These are phyloP conservation scores for Exserohilum turcica DNA, from an alignment of 2,329 filamentous ascomycete species.

Conservation along the genomic window DNA sequence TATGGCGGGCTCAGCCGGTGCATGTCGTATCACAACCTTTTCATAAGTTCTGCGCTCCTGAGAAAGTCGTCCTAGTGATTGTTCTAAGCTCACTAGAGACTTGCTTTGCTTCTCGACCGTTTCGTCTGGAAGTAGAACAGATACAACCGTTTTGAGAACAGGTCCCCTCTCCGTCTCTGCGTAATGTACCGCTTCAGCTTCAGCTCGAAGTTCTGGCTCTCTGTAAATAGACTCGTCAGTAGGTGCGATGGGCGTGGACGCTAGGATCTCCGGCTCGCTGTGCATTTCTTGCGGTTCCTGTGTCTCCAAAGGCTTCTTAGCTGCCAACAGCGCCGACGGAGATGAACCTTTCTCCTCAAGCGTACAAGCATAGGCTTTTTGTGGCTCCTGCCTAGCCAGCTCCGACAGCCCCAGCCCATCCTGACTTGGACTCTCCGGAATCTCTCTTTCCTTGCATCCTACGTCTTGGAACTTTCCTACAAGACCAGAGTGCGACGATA, in stretches of 20 bases:
- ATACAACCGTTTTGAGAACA: slow-evolving; percentile 1
- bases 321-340: slow-evolving; percentile 3
- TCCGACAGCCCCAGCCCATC: slow-evolving; percentile 5
- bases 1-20: not conserved
- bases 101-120: slow-evolving; percentile 2
- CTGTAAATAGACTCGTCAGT: not conserved
- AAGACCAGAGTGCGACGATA: not conserved
- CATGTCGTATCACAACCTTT: slow-evolving; percentile 1
- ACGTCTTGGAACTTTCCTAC: slow-evolving; percentile 1
- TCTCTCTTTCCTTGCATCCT: slow-evolving; percentile 4
- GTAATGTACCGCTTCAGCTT: not conserved
- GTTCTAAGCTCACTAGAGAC: not conserved
- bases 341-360: slow-evolving; percentile 2
- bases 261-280: slow-evolving; percentile 2
- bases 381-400: not conserved
- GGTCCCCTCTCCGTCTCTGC: not conserved
- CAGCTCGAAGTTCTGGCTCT: not conserved
- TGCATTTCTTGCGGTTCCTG: slow-evolving; percentile 6
- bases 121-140: slow-evolving; percentile 1
- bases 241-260: not conserved
- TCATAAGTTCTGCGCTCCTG: not conserved
- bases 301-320: slow-evolving; percentile 1
- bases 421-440: not conserved
- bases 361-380: slow-evolving; percentile 3
- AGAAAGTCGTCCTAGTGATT: slow-evolving; percentile 1